Base-by-base conservation (phyloP, 768 basidiomycete genomes). In the Boletus reticulatus region DNA sequence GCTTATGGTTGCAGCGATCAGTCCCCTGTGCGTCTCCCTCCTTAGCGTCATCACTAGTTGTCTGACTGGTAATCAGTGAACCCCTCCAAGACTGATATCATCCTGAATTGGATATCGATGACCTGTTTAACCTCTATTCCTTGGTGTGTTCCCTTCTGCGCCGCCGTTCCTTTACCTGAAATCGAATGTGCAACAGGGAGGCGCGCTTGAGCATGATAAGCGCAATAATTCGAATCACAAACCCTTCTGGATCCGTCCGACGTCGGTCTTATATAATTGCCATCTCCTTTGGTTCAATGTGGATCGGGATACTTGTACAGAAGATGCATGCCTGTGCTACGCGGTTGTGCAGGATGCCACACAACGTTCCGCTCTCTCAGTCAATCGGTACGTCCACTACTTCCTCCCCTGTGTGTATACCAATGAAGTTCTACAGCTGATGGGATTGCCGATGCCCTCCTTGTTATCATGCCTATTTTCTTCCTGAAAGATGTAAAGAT, bases 141-240 rank as follows among this genome's bases (percentile, higher is more conserved):
- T 3, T 62, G 63, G 64, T 62, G 14, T 31, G 56, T 50, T 49
- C 51, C 19, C 13, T 6, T 47, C 14, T 13, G 13, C 1, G 1
- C 1, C 16, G 8, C 13, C 9, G 11, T 50, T 32, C 24, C 14
- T 48, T 2, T 13, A 24, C 13, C 19, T 16, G 47, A 36, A 24
- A 19, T 36, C n/a, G 22, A 50, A 38, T 39, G 3, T 8, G 14
- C 4, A 12, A 39, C 16, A 62, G 57, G 63, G 57, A 34, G 41
- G 50, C 60, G 0, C 62, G 60, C 27, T 46, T 65, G 53, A 62
- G 63, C 51, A 62, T 65, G 57, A 53, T 64, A 22, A 17, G 48
- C 6, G 37, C 50, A 1, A 38, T 64, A 19, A 50, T 54, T 17
- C 50, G 59, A 44, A 57, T 58, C 14, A 42, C 51, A 31, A 36